Evolutionary conservation across 1,284 basidiomycete species (phyloP).

Genomic region (Papiliotrema laurentii): DNA sequence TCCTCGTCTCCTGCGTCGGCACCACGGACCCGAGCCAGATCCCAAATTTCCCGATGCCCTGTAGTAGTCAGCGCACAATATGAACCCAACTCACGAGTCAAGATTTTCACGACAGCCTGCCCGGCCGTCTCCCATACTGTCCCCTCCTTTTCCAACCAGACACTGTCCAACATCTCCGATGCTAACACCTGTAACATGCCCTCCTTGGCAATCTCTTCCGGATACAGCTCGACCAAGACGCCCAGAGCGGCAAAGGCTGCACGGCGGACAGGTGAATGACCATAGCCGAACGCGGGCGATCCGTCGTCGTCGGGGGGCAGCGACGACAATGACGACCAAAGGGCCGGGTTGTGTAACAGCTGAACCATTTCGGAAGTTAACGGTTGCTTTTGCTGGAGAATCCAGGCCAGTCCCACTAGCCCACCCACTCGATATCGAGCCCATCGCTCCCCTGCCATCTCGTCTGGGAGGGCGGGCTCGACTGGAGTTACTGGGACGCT

Average conservation of each 20-base stretch:
- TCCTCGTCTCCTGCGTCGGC: slow-evolving; percentile 8
- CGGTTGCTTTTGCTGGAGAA: slow-evolving; percentile 25
- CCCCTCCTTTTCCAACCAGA: slow-evolving; percentile 69
- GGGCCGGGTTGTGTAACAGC: slow-evolving; percentile 29
- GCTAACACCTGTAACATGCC: slow-evolving; percentile 52
- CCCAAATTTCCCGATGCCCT: slow-evolving; percentile 66
- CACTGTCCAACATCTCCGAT: slow-evolving; percentile 61
- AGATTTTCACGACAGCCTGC: slow-evolving; percentile 63
- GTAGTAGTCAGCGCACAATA: slow-evolving; percentile 1
- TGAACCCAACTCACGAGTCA: slow-evolving; percentile 56
- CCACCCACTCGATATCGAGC: slow-evolving; percentile 68
- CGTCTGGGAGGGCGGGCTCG: slow-evolving; percentile 15
- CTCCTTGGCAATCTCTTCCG: slow-evolving; percentile 20
- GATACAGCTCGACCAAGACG: slow-evolving; percentile 25
- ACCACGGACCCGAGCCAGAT: slow-evolving; percentile 31
- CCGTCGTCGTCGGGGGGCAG: slow-evolving; percentile 5
- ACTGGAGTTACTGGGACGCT: slow-evolving; percentile 11
- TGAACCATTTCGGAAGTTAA: slow-evolving; percentile 22
- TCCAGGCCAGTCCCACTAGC: slow-evolving; percentile 64
- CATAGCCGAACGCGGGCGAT: slow-evolving; percentile 9
- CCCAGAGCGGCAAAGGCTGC: slow-evolving; percentile 37
- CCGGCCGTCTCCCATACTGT: slow-evolving; percentile 65
- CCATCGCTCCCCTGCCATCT: slow-evolving; percentile 58
- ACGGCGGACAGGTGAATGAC: slow-evolving; percentile 39
- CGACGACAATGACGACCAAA: slow-evolving; percentile 36